Evolutionary conservation across 495 filamentous ascomycete genomes (phyloP).

Genomic region (Lasiosphaeria miniovina): DNA sequence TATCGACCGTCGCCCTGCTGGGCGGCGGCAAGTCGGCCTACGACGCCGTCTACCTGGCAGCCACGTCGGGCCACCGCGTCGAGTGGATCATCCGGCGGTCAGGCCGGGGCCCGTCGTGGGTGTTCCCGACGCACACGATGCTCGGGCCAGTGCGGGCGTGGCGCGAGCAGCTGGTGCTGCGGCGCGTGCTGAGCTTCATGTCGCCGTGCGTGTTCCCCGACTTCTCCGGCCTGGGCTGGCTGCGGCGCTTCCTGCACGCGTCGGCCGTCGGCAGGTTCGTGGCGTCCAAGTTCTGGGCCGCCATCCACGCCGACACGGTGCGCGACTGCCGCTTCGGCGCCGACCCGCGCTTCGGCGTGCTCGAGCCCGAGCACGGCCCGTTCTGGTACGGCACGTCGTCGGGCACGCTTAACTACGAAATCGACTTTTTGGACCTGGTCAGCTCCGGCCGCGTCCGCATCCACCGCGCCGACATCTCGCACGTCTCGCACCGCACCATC

Average conservation of each 20-base stretch:
- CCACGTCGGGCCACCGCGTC: slow-evolving; percentile 57
- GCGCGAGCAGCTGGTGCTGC: slow-evolving; percentile 44
- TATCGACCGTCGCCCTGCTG: slow-evolving; percentile 50
- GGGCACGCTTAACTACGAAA: slow-evolving; percentile 66
- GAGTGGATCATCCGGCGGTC: slow-evolving; percentile 71
- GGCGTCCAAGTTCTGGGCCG: slow-evolving; percentile 58
- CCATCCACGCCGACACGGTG: slow-evolving; percentile 52
- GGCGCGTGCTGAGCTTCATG: slow-evolving; percentile 43
- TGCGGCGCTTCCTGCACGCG: slow-evolving; percentile 41
- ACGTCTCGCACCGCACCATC: slow-evolving; percentile 49
- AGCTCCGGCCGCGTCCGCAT: slow-evolving; percentile 55
- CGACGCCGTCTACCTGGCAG: slow-evolving; percentile 66
- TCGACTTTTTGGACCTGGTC: slow-evolving; percentile 59
- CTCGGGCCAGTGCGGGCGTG: slow-evolving; percentile 27
- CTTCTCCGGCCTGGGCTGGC: slow-evolving; percentile 23
- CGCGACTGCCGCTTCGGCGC: slow-evolving; percentile 50
- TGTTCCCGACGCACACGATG: slow-evolving; percentile 44
- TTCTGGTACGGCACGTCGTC: slow-evolving; percentile 50
- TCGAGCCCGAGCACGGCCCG: slow-evolving; percentile 53
- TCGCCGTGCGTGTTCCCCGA: slow-evolving; percentile 24
- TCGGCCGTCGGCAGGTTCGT: slow-evolving; percentile 59
- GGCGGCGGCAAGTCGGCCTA: slow-evolving; percentile 72
- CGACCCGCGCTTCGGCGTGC: slow-evolving; percentile 50
- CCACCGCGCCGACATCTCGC: slow-evolving; percentile 59
- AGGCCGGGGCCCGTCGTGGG: slow-evolving; percentile 67